Evolutionary conservation across 495 filamentous ascomycete genomes (phyloP).

Genomic region (Trichocladium uniseriatum): DNA sequence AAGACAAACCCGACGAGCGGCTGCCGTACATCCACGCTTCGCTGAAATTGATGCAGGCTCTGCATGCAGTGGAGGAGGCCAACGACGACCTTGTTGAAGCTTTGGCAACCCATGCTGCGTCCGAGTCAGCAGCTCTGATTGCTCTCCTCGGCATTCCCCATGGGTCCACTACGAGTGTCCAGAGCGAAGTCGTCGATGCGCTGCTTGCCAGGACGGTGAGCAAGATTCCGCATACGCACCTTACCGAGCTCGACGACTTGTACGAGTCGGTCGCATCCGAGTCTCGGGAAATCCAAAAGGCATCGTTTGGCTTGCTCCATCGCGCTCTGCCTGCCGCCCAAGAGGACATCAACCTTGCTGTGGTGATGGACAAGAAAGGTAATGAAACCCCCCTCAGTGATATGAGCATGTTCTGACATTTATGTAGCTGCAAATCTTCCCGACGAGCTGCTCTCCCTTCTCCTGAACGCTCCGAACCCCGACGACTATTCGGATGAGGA

Average conservation of each 20-base stretch:
- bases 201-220: conserved; percentile 55
- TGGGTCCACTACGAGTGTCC: conserved; percentile 23
- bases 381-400: background rate
- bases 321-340: conserved; percentile 63
- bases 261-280: conserved; percentile 58
- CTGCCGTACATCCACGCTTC: conserved; percentile 59
- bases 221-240: conserved; percentile 36
- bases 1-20: conserved; percentile 22
- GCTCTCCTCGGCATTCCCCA: conserved; percentile 47
- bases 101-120: conserved; percentile 44
- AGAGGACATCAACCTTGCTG: conserved; percentile 75
- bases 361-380: conserved; percentile 62
- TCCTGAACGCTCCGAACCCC: conserved; percentile 44
- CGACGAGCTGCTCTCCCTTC: conserved; percentile 59
- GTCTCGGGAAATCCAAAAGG: conserved; percentile 63
- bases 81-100: conserved; percentile 84
- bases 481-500: conserved; percentile 36
- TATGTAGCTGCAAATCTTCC: conserved; percentile 49
- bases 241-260: conserved; percentile 45
- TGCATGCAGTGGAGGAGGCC: conserved; percentile 51
- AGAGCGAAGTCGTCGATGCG: conserved; percentile 53
- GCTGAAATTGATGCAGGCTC: conserved; percentile 55
- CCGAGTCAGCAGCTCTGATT: conserved; percentile 48
- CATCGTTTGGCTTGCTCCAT: conserved; percentile 75
- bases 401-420: background rate